Percentiles rank a stretch among this genome's conserved stretches.
Evolutionary conservation across 352 stramenopile species (phyloP).

Genomic region (Phytophthora megakarya): DNA sequence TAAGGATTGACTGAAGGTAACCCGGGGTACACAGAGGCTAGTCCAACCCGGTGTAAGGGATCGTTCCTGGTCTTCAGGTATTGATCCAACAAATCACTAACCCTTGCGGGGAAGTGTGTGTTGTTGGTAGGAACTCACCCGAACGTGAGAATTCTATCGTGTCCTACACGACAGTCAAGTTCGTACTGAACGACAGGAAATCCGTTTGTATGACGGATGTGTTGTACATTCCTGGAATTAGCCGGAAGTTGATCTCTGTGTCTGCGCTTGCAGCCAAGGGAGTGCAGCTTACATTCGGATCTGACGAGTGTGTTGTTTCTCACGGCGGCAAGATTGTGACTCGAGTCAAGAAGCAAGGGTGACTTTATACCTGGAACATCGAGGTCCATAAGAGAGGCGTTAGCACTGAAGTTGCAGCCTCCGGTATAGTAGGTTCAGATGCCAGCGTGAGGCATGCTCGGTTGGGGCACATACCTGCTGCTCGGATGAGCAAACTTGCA

Average conservation of each 20-base stretch:
- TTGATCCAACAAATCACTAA: too few species aligned
- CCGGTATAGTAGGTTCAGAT: neutral
- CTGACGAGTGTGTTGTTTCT: neutral
- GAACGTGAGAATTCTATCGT: too few species aligned
- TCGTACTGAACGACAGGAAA: neutral
- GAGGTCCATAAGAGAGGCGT: neutral
- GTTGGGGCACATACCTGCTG: neutral
- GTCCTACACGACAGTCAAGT: conserved; percentile 2
- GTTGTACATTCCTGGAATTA: neutral
- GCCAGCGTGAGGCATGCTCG: neutral
- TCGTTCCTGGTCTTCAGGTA: too few species aligned
- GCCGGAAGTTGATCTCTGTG: conserved; percentile 1
- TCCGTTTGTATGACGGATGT: conserved; percentile 1
- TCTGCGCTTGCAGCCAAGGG: neutral
- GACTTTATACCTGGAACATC: conserved; percentile 1
- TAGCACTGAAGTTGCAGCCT: neutral
- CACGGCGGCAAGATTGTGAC: neutral
- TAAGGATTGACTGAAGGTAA: too few species aligned
- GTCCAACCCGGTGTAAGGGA: too few species aligned
- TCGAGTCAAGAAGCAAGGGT: neutral
- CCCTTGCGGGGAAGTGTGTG: too few species aligned
- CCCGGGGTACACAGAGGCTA: too few species aligned
- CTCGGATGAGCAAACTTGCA: conserved; percentile 9
- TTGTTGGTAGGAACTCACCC: too few species aligned
- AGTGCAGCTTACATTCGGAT: neutral